Evolutionary conservation across 1,139 yeast genomes (phyloP), one percentile per base, ranked within the genome.

Genomic region (Lipomyces yarrowii): DNA sequence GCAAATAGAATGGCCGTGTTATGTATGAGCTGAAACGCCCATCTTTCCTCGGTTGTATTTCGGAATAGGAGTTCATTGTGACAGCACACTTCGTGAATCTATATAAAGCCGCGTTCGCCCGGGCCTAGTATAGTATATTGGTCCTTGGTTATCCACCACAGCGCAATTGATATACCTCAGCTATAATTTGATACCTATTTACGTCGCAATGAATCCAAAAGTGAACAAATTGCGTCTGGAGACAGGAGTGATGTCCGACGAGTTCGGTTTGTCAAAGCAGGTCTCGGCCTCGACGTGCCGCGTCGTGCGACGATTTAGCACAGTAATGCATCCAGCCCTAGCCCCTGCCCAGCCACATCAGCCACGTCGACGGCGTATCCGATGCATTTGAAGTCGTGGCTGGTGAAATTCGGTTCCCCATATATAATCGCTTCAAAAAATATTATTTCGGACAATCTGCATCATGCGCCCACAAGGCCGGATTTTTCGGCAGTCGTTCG

Each of bases 1-100:
- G 68, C 13, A 64, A 58, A 39, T 62, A 64, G 33, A 64, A 64
- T 15, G 35, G 52, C 32, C 63, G 23, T 51, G 37, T 35, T 18
- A 39, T 58, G 57, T 62, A 64, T 39, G 35, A 39, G 21, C 52
- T 54, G 56, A 57, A 61, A 23, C 4, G 33, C 52, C 23, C 33
- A 23, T 52, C 55, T 15, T 52, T 52, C 8, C 15, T 52, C 33
- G 11, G 55, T 6, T 13, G 55, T 13, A 52, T 52, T 18, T 42
- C 7, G 21, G 48, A n/a, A 21, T 42, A 42, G 4, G 8, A 3
- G 48, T n/a, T 42, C 48, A 42, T 42, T 42, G 48, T 37, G 42
- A 37, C 2, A 11, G 15, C 15, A 13, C n/a, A 5, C 13, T 15
- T 13, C 13, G 42, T 15, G 39, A n/a, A 42, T 42, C 10, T 15